phyloP scores from a whole-genome alignment of 2,329 filamentous ascomycete genomes.

The Cercospora sp. region DNA sequence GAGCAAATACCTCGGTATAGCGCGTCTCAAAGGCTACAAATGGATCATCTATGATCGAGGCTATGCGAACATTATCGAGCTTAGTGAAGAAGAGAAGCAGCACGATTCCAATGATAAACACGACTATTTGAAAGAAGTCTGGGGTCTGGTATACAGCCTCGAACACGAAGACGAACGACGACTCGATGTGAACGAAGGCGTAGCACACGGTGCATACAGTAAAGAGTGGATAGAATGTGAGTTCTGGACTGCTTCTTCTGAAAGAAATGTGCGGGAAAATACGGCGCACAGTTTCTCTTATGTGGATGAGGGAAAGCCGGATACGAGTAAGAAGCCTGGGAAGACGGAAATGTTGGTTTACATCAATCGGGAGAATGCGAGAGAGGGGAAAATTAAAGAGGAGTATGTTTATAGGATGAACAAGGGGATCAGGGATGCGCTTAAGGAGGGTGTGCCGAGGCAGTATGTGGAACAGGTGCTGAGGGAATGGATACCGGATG shows the following conservation, averaged over 20 bases:
- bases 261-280: slow-evolving; percentile 1
- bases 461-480: slow-evolving; percentile 58
- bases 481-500: slow-evolving; percentile 52
- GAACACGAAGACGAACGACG: slow-evolving; percentile 51
- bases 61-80: slow-evolving; percentile 65
- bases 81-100: slow-evolving; percentile 8
- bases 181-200: slow-evolving; percentile 63
- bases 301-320: slow-evolving; percentile 23
- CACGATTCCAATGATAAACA: slow-evolving; percentile 3
- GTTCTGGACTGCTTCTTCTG: slow-evolving; percentile 42
- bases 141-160: slow-evolving; percentile 60
- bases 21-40: slow-evolving; percentile 55
- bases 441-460: slow-evolving; percentile 54
- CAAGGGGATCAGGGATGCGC: slow-evolving; percentile 60
- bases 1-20: slow-evolving; percentile 59
- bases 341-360: slow-evolving; percentile 57
- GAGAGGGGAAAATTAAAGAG: slow-evolving; percentile 46
- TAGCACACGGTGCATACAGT: slow-evolving; percentile 58
- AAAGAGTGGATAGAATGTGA: slow-evolving; percentile 53
- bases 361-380: slow-evolving; percentile 51
- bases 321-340: slow-evolving; percentile 30
- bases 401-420: slow-evolving; percentile 68
- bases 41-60: slow-evolving; percentile 69
- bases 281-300: background rate
- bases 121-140: slow-evolving; percentile 48